phyloP scores from a whole-genome alignment of 129 eudicot genomes.

The carrot (Daucus carota) region DH1_v3.0 NC_030387.2:7651001-7651500 shows the following conservation, averaged over 20 bases:
- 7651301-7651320: conserved; percentile 4
- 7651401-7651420: conserved; percentile 83
- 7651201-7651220: conserved; percentile 82
- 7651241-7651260: background rate
- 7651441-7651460: background rate
- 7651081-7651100: background rate
- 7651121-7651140: background rate
- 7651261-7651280: background rate
- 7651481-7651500: background rate
- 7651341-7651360: conserved; percentile 81
- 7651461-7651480: background rate
- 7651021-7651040: background rate
- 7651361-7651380: conserved; percentile 50
- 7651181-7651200: conserved; percentile 90
- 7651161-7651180: conserved; percentile 88
- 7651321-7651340: conserved; percentile 69
- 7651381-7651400: conserved; percentile 55
- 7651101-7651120: background rate
- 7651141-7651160: conserved; percentile 65
- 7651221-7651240: conserved; percentile 52
- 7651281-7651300: background rate
- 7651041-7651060: background rate
- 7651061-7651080: background rate
- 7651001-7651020: background rate
- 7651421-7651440: conserved; percentile 53